Percentiles rank a stretch among this genome's conserved stretches.
These are phyloP conservation scores for Rutstroemia sp. DNA, from an alignment of 2,329 filamentous ascomycete genomes.

Conservation along the genomic window DNA sequence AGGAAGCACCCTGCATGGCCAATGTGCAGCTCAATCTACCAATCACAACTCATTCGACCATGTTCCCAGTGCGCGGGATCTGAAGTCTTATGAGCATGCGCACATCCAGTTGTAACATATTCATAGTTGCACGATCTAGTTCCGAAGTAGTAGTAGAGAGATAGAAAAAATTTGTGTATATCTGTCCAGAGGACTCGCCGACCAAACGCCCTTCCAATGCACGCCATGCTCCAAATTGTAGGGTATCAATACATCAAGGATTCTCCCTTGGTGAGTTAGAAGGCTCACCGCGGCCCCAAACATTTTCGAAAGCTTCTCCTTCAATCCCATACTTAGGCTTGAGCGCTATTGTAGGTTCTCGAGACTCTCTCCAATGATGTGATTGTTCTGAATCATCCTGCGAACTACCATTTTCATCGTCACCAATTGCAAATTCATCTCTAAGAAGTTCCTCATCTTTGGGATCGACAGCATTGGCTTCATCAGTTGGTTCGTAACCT, in stretches of 20 bases:
- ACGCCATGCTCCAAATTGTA: neutral
- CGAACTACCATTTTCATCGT: conserved; percentile 26
- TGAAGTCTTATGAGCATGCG: neutral
- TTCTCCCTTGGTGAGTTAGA: conserved; percentile 25
- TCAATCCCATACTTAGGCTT: conserved; percentile 30
- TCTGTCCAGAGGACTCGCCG: neutral
- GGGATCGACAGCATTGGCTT: conserved; percentile 34
- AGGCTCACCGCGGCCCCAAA: conserved; percentile 27
- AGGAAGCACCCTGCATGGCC: neutral
- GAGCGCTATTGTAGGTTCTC: conserved; percentile 18
- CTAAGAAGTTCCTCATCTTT: conserved; percentile 33
- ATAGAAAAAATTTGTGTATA: neutral
- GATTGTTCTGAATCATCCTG: conserved; percentile 35
- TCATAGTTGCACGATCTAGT: too few species aligned
- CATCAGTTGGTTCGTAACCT: conserved; percentile 44
- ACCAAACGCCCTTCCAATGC: neutral
- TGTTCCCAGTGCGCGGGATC: neutral
- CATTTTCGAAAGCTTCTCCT: conserved; percentile 30
- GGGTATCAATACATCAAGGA: conserved; percentile 22
- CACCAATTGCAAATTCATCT: conserved; percentile 20
- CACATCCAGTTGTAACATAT: neutral
- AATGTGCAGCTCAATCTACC: neutral
- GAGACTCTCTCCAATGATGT: conserved; percentile 34
- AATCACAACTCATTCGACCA: neutral
- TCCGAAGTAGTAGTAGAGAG: too few species aligned